Conservation (phyloP, 257 asterid species). For the Penstemon eatonii region DNA sequence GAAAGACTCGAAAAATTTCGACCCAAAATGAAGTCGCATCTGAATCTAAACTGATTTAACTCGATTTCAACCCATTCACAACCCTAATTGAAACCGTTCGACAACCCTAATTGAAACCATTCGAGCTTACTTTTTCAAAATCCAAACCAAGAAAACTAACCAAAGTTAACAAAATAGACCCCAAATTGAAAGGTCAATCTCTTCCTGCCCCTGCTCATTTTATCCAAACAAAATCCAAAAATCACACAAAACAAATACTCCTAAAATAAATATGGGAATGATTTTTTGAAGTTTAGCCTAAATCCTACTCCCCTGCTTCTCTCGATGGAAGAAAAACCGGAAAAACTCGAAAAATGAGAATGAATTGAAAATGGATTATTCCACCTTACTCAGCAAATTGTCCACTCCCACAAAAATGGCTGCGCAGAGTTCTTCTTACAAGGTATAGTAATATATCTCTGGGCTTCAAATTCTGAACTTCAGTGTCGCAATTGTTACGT, state of each 20-base stretch:
- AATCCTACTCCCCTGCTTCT: neutral
- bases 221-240: slow-evolving; percentile 24
- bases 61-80: too few relatives aligned
- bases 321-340: slow-evolving; percentile 27
- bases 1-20: too few relatives aligned
- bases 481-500: too few relatives aligned
- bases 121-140: too few relatives aligned
- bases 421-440: slow-evolving; percentile 58
- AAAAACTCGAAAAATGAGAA: slow-evolving; percentile 21
- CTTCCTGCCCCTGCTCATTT: slow-evolving; percentile 31
- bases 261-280: slow-evolving; percentile 3
- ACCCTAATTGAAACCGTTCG: too few relatives aligned
- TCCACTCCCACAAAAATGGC: slow-evolving; percentile 48
- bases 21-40: too few relatives aligned
- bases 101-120: too few relatives aligned
- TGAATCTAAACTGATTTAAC: too few relatives aligned
- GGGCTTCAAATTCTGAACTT: too few relatives aligned
- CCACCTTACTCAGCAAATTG: slow-evolving; percentile 39
- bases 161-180: neutral
- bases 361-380: slow-evolving; percentile 36
- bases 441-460: slow-evolving; percentile 38
- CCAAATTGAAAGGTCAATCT: slow-evolving; percentile 31
- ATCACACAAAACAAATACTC: neutral
- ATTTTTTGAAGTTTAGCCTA: neutral
- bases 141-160: too few relatives aligned